Evolutionary conservation across 441 rosid species (phyloP), one percentile per base, ranked within the genome.

Genomic region (Aleurites moluccanus): DNA sequence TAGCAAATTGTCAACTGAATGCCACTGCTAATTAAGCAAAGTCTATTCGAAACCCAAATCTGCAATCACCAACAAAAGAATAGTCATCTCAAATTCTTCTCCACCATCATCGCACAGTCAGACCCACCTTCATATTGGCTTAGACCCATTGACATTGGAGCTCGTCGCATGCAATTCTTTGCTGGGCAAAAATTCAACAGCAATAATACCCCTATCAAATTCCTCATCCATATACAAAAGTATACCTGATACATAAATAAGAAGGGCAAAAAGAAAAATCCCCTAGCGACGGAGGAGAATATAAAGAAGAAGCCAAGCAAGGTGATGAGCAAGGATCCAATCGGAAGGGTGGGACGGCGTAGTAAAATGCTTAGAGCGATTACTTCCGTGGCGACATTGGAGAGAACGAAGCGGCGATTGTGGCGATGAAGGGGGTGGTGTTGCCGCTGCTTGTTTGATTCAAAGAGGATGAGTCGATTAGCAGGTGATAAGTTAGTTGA

Each of bases 401-500:
- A 97, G 99, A n/a, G 97, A 95, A 10, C 97, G 93, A 64, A 87
- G 85, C 27, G 98, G 98, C 33, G 99, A 92, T n/a, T 87, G 85
- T 10, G 97, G 99, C 18, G 98, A 97, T 3, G 99, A 93, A 0
- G n/a, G 98, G 99, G 21, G 97, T 88, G 13, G 85, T 77, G 89
- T 89, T 95, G 86, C 96, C 97, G 91, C 95, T 92, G 84, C 90
- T 87, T 30, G 86, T 88, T 96, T 53, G 96, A 96, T 80, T 88
- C 96, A 0, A 92, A 96, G 85, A 81, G 98, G 72, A 95, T 95
- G 99, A 89, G 93, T 77, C 85, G 94, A 30, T 84, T 94, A 79
- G 99, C 99, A 1, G 99, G 99, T 1, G 99, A 95, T 83, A 95
- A 91, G 91, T 92, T 95, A 66, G 94, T 95, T 0, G 99, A 94